Evolutionary conservation across 1,139 yeast species (phyloP), one percentile per base, ranked within the genome.

Genomic region (Zygoascus hellenicus): DNA sequence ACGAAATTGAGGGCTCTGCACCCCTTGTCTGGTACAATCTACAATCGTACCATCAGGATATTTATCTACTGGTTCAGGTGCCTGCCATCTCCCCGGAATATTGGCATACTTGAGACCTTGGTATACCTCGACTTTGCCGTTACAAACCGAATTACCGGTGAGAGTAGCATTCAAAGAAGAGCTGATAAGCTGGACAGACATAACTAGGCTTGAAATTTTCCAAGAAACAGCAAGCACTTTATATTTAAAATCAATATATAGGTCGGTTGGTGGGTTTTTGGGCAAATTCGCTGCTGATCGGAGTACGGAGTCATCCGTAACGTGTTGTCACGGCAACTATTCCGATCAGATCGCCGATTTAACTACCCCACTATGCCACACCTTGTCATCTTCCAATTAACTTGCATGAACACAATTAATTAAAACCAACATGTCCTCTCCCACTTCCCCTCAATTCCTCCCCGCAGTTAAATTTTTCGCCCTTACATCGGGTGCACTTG

Each of bases 1-100:
- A 13, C 33, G 4, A 9, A 29, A 14, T 33, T 45, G 48, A 2
- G 48, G 48, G 14, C 40, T 33, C 13, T 40, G 48, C 10, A 37
- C 22, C 16, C 48, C 48, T 2, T 16, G 31, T 9, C 19, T 13
- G 15, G 44, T 45, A 5, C 32, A 28, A 28, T 40, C 41, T n/a
- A 36, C 14, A n/a, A 15, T 22, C 7, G 36, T 41, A n/a, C 22
- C 17, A 3, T 41, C 38, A 4, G 19, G 13, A 28, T 41, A 41
- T 11, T 7, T n/a, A 19, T 22, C 38, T 7, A 41, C 32, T 9
- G 38, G 37, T 13, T 33, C 14, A 11, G 43, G 30, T n/a, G 37
- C 29, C 10, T 32, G 17, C 43, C 43, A 41, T 17, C 43, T n/a
- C 7, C 32, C 37, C 5, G 43, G 31, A 11, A 41, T 29, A 5